A percentile compares a stretch with the other conserved stretches of the same genome.
Conservation (phyloP, 345 rosid species). For the Lenwebbia sp. region DNA sequence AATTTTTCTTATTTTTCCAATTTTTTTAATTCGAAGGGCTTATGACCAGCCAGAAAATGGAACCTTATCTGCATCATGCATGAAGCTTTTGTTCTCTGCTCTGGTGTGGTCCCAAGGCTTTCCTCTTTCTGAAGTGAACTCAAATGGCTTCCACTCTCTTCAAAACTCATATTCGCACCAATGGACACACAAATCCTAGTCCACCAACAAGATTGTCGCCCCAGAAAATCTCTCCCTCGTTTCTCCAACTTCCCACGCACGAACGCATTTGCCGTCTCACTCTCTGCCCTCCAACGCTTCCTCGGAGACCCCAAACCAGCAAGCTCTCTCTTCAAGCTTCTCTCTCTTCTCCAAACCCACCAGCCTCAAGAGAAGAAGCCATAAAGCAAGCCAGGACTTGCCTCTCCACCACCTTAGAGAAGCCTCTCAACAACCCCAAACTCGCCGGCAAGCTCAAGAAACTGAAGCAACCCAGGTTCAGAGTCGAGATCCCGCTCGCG, state of each 20-base stretch:
- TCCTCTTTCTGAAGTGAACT: background rate
- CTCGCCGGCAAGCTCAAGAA: conserved; percentile 63
- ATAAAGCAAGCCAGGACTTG: conserved; percentile 71
- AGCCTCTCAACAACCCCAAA: conserved; percentile 72
- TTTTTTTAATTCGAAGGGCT: background rate
- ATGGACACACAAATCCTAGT: conserved; percentile 1
- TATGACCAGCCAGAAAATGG: background rate
- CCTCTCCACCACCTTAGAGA: conserved; percentile 52
- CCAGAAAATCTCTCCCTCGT: background rate
- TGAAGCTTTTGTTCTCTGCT: background rate
- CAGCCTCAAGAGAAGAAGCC: conserved; percentile 71
- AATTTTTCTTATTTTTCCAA: background rate
- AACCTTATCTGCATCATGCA: background rate
- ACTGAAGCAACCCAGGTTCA: conserved; percentile 62
- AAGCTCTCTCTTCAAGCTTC: conserved; percentile 19
- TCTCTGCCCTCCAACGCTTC: background rate
- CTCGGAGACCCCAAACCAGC: conserved; percentile 10
- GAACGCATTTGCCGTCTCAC: background rate
- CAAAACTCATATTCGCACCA: conserved; percentile 16
- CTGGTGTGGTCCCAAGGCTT: background rate
- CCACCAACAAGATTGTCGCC: conserved; percentile 1
- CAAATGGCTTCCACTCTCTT: conserved; percentile 28
- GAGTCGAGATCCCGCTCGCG: conserved; percentile 59
- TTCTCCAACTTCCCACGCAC: background rate
- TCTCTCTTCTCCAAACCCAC: conserved; percentile 42